phyloP scores from a whole-genome alignment of 2,329 filamentous ascomycete species.

The Venturia effusa region DNA sequence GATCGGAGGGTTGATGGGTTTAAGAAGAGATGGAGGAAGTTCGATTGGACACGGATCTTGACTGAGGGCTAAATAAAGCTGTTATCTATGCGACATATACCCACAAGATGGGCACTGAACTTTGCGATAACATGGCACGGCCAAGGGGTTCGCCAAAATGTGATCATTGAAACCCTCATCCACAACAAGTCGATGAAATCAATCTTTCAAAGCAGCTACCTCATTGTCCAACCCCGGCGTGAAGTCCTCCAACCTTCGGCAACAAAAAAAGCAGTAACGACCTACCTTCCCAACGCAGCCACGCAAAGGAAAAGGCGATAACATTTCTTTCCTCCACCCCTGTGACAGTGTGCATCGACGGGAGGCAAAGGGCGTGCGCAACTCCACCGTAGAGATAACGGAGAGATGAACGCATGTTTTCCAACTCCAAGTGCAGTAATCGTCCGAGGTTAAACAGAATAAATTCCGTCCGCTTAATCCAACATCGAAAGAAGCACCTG shows the following conservation, averaged over 20 bases:
- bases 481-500: no score
- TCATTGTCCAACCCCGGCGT: background rate
- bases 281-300: background rate
- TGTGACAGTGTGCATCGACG: background rate
- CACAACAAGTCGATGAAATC: background rate
- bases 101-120: background rate
- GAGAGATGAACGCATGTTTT: background rate
- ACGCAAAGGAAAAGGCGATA: background rate
- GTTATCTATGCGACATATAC: background rate
- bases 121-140: background rate
- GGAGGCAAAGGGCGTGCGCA: background rate
- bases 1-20: constrained; percentile 65
- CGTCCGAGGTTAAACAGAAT: no score
- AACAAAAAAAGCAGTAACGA: background rate
- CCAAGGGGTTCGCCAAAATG: background rate
- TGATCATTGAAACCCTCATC: background rate
- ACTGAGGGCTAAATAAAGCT: constrained; percentile 30
- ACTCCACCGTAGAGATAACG: background rate
- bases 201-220: background rate
- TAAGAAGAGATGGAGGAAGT: constrained; percentile 77
- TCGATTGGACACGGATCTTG: constrained; percentile 71
- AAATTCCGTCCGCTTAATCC: no score
- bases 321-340: background rate
- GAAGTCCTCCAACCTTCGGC: background rate
- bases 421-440: no score